phyloP scores from a whole-genome alignment of 129 eudicot genomes.

The Flaveria sonorensis region DNA sequence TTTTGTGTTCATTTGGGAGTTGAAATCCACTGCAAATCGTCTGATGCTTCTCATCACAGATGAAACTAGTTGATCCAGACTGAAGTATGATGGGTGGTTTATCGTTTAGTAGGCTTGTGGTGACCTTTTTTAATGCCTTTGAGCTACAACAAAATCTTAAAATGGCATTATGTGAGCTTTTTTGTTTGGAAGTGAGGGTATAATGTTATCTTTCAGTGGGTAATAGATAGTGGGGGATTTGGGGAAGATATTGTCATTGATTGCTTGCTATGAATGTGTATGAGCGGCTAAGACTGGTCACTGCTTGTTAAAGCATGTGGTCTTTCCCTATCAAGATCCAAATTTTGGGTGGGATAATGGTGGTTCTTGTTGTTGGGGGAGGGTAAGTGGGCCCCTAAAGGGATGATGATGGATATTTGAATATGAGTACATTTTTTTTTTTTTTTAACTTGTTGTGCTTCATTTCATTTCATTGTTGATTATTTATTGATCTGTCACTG shows the following conservation, averaged over 20 bases:
- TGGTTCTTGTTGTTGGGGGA: constrained; percentile 61
- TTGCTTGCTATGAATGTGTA: constrained; percentile 43
- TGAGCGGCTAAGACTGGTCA: constrained; percentile 52
- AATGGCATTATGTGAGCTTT: constrained; percentile 23
- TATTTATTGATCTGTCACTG: constrained; percentile 34
- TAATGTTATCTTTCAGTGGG: constrained; percentile 28
- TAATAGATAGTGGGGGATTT: constrained; percentile 36
- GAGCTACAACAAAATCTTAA: constrained; percentile 15
- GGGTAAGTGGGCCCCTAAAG: constrained; percentile 43
- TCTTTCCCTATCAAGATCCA: constrained; percentile 55
- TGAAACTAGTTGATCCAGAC: background rate
- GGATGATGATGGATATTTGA: constrained; percentile 50
- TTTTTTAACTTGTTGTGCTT: constrained; percentile 34
- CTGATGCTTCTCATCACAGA: too few species aligned
- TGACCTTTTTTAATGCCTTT: constrained; percentile 17
- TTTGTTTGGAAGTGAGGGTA: constrained; percentile 32
- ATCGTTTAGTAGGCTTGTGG: constrained; percentile 22
- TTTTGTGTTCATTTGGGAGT: background rate
- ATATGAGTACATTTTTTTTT: constrained; percentile 29
- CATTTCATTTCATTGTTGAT: constrained; percentile 37
- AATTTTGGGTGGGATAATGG: constrained; percentile 66
- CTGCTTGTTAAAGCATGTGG: constrained; percentile 36
- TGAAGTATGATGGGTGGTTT: background rate
- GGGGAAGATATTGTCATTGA: constrained; percentile 32
- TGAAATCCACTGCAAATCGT: too few species aligned